A percentile compares a stretch with the other conserved stretches of the same genome.
These are phyloP conservation scores for Fusarium austroafricanum DNA, from an alignment of 2,329 filamentous ascomycete genomes.

Conservation along the genomic window DNA sequence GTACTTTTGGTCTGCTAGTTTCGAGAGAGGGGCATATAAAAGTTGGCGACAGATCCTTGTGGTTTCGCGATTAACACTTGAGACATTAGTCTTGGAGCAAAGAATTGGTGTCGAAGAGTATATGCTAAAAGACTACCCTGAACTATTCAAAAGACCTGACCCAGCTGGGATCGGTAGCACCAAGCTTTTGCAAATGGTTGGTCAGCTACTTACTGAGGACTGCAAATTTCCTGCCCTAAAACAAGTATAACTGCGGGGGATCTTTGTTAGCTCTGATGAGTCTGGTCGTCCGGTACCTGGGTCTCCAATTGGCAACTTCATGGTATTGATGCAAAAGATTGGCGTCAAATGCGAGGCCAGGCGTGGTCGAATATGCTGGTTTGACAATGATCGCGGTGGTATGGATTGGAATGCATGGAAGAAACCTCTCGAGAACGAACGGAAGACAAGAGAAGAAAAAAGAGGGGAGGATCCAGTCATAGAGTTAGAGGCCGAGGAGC, in stretches of 20 bases:
- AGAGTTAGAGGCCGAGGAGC: neutral
- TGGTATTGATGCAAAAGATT: neutral
- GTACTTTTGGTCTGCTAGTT: neutral
- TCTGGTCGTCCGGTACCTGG: neutral
- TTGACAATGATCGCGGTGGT: neutral
- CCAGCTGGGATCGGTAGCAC: neutral
- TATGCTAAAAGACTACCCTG: rapidly evolving
- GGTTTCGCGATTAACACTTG: neutral
- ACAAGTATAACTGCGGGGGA: neutral
- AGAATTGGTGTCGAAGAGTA: neutral
- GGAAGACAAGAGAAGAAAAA: neutral
- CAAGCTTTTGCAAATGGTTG: neutral
- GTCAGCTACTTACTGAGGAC: neutral
- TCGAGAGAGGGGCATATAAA: neutral
- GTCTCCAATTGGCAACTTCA: neutral
- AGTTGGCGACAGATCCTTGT: neutral
- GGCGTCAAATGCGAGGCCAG: neutral
- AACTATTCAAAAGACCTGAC: neutral
- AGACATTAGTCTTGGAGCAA: neutral
- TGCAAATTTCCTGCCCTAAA: neutral
- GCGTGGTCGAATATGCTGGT: neutral
- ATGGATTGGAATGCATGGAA: neutral
- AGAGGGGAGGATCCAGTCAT: neutral
- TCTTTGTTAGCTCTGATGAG: neutral
- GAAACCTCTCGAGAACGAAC: neutral